These are phyloP conservation scores for Fistulifera pelliculosa DNA, from an alignment of 108 stramenopile species.

Conservation along the genomic window DNA sequence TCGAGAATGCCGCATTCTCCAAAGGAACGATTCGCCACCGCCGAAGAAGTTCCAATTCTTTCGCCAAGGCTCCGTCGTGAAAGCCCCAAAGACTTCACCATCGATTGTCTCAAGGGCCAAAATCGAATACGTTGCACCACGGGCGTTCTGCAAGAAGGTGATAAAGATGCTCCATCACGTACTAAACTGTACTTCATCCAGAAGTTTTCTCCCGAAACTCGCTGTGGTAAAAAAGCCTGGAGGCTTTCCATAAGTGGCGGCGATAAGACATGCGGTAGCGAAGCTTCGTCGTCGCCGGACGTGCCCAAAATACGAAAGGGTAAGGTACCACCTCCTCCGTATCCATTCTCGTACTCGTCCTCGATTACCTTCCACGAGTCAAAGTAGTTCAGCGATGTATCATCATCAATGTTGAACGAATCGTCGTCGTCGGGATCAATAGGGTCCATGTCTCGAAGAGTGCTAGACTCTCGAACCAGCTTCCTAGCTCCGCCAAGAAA, in stretches of 20 bases:
- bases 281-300: constrained; percentile 35
- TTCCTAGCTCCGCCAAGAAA: not conserved
- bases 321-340: constrained; percentile 55
- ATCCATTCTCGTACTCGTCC: constrained; percentile 67
- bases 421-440: constrained; percentile 7
- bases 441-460: not conserved
- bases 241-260: constrained; percentile 79
- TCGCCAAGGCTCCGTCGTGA: constrained; percentile 50
- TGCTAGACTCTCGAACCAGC: constrained; percentile 12
- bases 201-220: constrained; percentile 47
- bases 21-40: constrained; percentile 50
- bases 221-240: constrained; percentile 48
- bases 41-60: constrained; percentile 59
- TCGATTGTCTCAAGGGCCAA: constrained; percentile 65
- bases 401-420: constrained; percentile 21
- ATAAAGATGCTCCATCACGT: constrained; percentile 69
- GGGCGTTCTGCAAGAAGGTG: constrained; percentile 41
- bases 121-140: constrained; percentile 51
- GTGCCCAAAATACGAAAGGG: constrained; percentile 71
- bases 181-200: constrained; percentile 65
- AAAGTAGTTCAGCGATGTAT: constrained; percentile 25
- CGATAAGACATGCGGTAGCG: constrained; percentile 63
- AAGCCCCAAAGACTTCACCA: constrained; percentile 75
- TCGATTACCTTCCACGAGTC: constrained; percentile 66
- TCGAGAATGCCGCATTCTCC: constrained; percentile 39